A percentile compares a stretch with the other conserved stretches of the same genome.
phyloP scores from a whole-genome alignment of 805 yeast genomes.

The Starmerella etchellsii region DNA sequence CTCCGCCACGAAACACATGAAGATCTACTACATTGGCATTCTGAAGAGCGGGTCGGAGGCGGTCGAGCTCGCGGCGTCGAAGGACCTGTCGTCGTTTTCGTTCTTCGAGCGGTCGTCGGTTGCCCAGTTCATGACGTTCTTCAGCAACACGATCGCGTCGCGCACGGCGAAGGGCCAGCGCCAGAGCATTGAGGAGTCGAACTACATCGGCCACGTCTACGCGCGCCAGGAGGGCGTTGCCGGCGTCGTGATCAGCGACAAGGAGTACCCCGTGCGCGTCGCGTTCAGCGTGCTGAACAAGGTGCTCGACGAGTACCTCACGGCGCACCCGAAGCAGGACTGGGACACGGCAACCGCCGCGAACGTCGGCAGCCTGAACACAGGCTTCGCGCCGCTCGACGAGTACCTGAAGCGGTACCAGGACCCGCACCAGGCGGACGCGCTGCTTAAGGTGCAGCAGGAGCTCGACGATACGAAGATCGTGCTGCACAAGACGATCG shows the following conservation, averaged over 20 bases:
- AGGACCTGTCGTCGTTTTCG: constrained; percentile 74
- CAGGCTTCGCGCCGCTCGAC: constrained; percentile 49
- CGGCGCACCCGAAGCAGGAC: constrained; percentile 52
- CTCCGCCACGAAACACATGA: no score
- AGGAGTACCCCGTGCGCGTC: constrained; percentile 93
- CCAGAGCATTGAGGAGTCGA: constrained; percentile 86
- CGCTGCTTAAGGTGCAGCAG: constrained; percentile 92
- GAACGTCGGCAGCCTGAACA: constrained; percentile 32
- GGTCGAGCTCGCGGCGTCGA: constrained; percentile 63
- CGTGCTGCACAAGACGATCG: constrained; percentile 90
- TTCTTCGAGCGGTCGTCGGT: constrained; percentile 78
- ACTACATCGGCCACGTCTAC: constrained; percentile 83
- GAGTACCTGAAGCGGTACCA: constrained; percentile 72
- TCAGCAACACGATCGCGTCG: constrained; percentile 77
- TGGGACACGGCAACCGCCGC: constrained; percentile 36
- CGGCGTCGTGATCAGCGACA: constrained; percentile 84
- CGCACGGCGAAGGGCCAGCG: constrained; percentile 84
- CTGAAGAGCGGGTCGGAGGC: constrained; percentile 52
- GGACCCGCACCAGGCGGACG: constrained; percentile 94
- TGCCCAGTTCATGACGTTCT: constrained; percentile 88
- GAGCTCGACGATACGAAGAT: constrained; percentile 96
- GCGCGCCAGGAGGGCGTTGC: constrained; percentile 82
- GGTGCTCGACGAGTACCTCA: constrained; percentile 76
- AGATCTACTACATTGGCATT: constrained; percentile 80
- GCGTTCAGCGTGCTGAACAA: constrained; percentile 89